These are phyloP conservation scores for Penicillium frequentans DNA, from an alignment of 2,329 filamentous ascomycete genomes.

Conservation along the genomic window DNA sequence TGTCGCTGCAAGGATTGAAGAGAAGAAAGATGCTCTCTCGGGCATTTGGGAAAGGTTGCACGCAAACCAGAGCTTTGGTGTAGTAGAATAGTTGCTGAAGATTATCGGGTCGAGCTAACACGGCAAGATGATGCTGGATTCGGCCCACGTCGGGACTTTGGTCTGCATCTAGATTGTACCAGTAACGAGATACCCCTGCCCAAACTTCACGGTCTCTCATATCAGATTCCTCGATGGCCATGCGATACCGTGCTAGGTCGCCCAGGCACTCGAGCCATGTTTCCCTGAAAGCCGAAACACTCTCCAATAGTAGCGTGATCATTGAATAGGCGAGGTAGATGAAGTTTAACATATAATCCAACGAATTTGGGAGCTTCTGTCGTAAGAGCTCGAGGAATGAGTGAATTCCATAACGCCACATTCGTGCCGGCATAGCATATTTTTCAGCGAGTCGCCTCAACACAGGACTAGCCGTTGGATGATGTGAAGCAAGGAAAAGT, in stretches of 20 bases:
- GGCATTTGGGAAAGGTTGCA: constrained; percentile 57
- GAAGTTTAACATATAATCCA: constrained; percentile 89
- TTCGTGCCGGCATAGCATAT: constrained; percentile 86
- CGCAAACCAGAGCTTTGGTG: constrained; percentile 56
- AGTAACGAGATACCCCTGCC: constrained; percentile 75
- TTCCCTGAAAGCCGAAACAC: constrained; percentile 76
- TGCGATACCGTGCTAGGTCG: constrained; percentile 79
- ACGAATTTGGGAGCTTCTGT: constrained; percentile 69
- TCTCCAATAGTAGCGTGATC: constrained; percentile 84
- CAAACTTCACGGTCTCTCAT: constrained; percentile 74
- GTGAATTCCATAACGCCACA: constrained; percentile 94
- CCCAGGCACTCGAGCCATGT: constrained; percentile 95
- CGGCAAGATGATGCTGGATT: constrained; percentile 83
- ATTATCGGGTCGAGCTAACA: constrained; percentile 58
- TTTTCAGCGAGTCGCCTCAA: constrained; percentile 71
- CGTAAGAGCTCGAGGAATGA: constrained; percentile 76
- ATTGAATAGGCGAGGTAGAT: constrained; percentile 88
- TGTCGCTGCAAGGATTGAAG: constrained; percentile 50
- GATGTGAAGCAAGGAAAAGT: constrained; percentile 87
- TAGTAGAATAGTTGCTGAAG: constrained; percentile 62
- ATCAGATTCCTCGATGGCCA: constrained; percentile 88
- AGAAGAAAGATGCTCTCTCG: constrained; percentile 57
- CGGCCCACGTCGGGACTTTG: constrained; percentile 72
- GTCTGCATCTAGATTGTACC: constrained; percentile 83
- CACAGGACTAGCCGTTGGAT: constrained; percentile 71